A percentile compares a stretch with the other conserved stretches of the same genome.
Evolutionary conservation across 2,329 filamentous ascomycete genomes (phyloP).

Genomic region (Malbranchea cinnamomea): DNA sequence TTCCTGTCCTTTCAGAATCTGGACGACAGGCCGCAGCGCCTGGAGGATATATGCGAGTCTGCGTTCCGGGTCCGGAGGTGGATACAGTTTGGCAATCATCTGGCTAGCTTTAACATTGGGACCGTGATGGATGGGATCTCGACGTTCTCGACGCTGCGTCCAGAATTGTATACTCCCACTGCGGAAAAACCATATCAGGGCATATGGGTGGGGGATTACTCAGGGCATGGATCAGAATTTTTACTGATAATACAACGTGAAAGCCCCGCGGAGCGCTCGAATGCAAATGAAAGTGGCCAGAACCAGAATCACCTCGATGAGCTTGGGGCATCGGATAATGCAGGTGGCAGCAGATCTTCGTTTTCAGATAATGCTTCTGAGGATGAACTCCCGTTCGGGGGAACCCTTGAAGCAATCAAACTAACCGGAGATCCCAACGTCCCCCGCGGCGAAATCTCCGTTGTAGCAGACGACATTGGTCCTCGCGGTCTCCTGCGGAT

Average conservation of each 20-base stretch:
- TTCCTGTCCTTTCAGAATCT: conserved; percentile 21
- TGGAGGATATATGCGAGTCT: conserved; percentile 49
- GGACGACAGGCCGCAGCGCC: conserved; percentile 35
- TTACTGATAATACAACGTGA: conserved; percentile 65
- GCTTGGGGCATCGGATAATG: no score
- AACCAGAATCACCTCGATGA: no score
- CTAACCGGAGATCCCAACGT: conserved; percentile 85
- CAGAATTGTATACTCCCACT: conserved; percentile 65
- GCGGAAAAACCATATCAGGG: conserved; percentile 68
- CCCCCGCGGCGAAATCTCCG: conserved; percentile 71
- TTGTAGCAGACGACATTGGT: conserved; percentile 65
- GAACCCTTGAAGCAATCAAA: conserved; percentile 70
- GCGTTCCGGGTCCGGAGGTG: conserved; percentile 64
- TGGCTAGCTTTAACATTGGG: conserved; percentile 19
- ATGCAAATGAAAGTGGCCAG: background rate
- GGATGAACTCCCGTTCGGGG: conserved; percentile 19
- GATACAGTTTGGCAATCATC: conserved; percentile 44
- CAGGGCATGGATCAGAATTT: conserved; percentile 77
- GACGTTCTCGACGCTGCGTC: conserved; percentile 59
- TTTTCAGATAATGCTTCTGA: background rate
- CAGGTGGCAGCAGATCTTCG: background rate
- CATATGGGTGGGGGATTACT: conserved; percentile 87
- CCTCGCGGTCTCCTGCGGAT: conserved; percentile 46
- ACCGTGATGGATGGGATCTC: conserved; percentile 38
- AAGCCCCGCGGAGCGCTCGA: background rate